These are phyloP conservation scores for Fraxinus velutina DNA, from an alignment of 305 asterid species.

Conservation along the genomic window DNA sequence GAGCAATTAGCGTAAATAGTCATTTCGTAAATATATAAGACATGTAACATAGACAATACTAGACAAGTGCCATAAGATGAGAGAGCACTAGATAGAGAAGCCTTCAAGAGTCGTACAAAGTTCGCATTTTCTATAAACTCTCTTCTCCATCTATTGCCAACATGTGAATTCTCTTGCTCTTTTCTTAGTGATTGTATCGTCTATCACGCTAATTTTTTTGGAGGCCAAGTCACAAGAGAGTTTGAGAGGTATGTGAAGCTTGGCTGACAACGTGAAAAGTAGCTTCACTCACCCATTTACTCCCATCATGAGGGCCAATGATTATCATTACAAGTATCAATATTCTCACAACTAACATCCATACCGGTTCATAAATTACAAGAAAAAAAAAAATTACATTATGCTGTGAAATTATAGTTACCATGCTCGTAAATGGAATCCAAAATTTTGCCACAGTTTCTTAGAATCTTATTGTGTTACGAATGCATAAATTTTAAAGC, in stretches of 20 bases:
- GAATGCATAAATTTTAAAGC: not conserved
- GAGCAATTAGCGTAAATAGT: not conserved
- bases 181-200: not conserved
- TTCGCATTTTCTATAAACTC: not conserved
- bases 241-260: not conserved
- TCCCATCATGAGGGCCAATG: too few species aligned
- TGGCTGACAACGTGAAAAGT: not conserved
- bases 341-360: too few species aligned
- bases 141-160: not conserved
- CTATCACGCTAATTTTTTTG: not conserved
- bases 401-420: not conserved
- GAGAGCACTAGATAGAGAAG: not conserved
- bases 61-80: not conserved
- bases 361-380: too few species aligned
- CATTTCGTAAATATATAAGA: not conserved
- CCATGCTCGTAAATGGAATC: not conserved
- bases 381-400: not conserved
- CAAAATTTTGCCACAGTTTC: not conserved
- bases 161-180: not conserved
- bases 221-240: not conserved
- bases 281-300: not conserved
- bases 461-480: slow-evolving; percentile 1
- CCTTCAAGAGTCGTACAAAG: not conserved
- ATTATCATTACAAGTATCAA: too few species aligned
- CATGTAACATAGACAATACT: not conserved